A percentile compares a stretch with the other conserved stretches of the same genome.
phyloP scores from a whole-genome alignment of 1,139 yeast species.

The Saccharomyces hybrid region DNA sequence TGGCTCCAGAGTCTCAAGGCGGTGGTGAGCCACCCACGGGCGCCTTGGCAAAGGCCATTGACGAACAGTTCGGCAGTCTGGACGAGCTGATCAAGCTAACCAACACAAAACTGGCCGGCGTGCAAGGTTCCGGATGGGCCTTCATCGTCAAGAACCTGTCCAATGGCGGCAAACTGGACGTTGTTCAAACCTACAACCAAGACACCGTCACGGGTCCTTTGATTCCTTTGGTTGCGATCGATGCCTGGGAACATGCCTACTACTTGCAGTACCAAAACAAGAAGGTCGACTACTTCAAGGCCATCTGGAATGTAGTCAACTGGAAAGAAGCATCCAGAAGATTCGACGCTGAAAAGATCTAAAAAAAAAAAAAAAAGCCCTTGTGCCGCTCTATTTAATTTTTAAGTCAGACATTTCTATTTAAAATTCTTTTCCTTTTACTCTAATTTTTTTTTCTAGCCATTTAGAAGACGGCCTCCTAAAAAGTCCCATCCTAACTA shows the following conservation, averaged over 20 bases:
- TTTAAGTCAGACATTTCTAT: neutral
- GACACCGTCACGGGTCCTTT: conserved; percentile 70
- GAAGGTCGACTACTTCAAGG: conserved; percentile 90
- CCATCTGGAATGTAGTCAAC: conserved; percentile 93
- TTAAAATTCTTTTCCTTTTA: neutral
- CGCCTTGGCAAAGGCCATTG: conserved; percentile 51
- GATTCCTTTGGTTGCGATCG: conserved; percentile 84
- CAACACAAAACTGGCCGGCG: conserved; percentile 77
- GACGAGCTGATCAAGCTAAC: conserved; percentile 63
- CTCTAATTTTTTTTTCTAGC: neutral
- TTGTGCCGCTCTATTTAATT: no score
- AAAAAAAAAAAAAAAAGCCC: conserved; percentile 9
- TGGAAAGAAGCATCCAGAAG: conserved; percentile 86
- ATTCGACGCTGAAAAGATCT: conserved; percentile 22
- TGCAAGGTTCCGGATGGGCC: conserved; percentile 98
- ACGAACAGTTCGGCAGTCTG: conserved; percentile 63
- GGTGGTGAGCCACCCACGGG: conserved; percentile 78
- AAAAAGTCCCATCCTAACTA: no score
- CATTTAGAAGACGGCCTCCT: neutral
- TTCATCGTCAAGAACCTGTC: conserved; percentile 83
- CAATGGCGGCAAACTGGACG: conserved; percentile 66
- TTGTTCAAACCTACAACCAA: conserved; percentile 83
- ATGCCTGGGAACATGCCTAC: conserved; percentile 98
- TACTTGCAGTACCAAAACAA: conserved; percentile 87
- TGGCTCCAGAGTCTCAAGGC: conserved; percentile 72